A percentile compares a stretch with the other conserved stretches of the same genome.
Evolutionary conservation across 1,284 basidiomycete species (phyloP).

Genomic region (Apiotrichum akiyoshidainum): DNA sequence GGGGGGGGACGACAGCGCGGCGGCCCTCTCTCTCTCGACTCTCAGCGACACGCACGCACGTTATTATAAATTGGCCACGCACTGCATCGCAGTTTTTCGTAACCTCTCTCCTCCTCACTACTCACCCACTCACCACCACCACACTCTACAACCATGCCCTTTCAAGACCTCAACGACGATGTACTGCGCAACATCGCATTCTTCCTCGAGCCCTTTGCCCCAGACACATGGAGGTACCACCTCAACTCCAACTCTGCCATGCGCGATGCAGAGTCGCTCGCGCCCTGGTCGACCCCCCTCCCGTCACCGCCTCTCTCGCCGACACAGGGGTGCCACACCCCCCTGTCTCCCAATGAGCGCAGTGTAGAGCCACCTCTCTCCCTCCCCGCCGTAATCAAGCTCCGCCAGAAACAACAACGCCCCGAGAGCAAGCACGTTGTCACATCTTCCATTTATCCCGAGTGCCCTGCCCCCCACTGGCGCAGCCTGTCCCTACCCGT

Average conservation of each 20-base stretch:
- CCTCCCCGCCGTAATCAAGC: background rate
- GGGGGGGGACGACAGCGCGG: too few species aligned
- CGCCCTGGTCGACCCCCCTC: too few species aligned
- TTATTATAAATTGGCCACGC: too few species aligned
- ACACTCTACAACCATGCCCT: background rate
- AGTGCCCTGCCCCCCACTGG: background rate
- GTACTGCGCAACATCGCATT: conserved; percentile 7
- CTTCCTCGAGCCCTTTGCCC: background rate
- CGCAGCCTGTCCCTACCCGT: background rate
- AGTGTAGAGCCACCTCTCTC: background rate
- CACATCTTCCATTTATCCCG: background rate
- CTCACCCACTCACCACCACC: background rate
- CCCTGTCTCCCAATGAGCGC: too few species aligned
- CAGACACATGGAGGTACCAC: background rate
- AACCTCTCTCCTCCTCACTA: too few species aligned
- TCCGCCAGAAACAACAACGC: too few species aligned
- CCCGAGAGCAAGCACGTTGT: background rate
- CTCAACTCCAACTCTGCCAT: background rate
- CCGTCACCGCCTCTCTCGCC: too few species aligned
- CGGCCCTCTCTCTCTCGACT: too few species aligned
- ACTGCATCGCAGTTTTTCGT: too few species aligned
- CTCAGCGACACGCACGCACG: too few species aligned
- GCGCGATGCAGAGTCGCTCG: background rate
- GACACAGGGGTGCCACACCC: too few species aligned
- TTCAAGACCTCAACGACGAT: conserved; percentile 12